phyloP scores from a whole-genome alignment of 2,329 filamentous ascomycete species.

The Penicillium digitatum region DNA sequence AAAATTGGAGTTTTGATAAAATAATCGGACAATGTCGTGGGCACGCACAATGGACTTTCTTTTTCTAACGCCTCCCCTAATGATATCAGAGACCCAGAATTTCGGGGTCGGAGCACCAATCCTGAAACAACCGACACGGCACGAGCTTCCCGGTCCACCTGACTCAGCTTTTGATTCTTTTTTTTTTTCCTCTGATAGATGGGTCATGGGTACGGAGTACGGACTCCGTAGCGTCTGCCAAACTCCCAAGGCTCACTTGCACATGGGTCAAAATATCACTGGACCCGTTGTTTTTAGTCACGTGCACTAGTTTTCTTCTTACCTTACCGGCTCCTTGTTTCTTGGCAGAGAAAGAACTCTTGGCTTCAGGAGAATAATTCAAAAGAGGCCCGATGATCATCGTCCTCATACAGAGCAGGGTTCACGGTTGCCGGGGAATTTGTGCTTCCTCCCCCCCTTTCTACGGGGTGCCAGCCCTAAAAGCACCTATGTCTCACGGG shows the following conservation, averaged over 20 bases:
- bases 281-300: neutral
- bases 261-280: neutral
- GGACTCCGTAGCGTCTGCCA: neutral
- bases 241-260: neutral
- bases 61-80: neutral
- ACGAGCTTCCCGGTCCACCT: slow-evolving; percentile 23
- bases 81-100: slow-evolving; percentile 6
- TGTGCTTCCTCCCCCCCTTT: neutral
- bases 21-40: neutral
- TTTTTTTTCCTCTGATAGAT: neutral
- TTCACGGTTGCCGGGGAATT: neutral
- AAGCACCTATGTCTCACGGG: neutral
- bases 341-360: neutral
- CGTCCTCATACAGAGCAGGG: neutral
- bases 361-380: slow-evolving; percentile 7
- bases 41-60: neutral
- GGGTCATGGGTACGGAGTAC: neutral
- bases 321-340: neutral
- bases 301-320: neutral
- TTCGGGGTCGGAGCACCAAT: slow-evolving; percentile 23
- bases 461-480: neutral
- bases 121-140: slow-evolving; percentile 31
- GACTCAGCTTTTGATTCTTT: slow-evolving; percentile 8
- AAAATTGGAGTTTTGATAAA: neutral
- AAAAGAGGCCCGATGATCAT: slow-evolving; percentile 9